Evolutionary conservation across 75 land plant species (phyloP).

Genomic region (Picea glauca): DNA sequence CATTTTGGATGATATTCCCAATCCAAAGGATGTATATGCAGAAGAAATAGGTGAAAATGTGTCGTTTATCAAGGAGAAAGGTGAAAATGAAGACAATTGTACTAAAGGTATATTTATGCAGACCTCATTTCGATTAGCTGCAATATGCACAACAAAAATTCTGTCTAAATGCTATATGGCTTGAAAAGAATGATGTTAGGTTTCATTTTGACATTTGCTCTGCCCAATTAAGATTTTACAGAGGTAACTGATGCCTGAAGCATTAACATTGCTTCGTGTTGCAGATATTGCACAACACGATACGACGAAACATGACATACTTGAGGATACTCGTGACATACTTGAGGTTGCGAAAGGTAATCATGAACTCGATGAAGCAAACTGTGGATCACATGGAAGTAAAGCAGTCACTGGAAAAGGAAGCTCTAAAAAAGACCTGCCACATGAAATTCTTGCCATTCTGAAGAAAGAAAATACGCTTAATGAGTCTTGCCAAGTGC

Average conservation of each 20-base stretch:
- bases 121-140: not conserved
- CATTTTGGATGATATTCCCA: not conserved
- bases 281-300: not conserved
- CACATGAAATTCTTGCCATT: not conserved
- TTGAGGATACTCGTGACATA: not conserved
- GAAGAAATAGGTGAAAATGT: not conserved
- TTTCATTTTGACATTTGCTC: not conserved
- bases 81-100: not conserved
- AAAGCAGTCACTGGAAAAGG: slow-evolving; percentile 4
- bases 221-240: not conserved
- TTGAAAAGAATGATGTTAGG: not conserved
- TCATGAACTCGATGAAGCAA: not conserved
- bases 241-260: not conserved
- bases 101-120: not conserved
- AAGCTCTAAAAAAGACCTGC: not conserved
- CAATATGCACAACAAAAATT: not conserved
- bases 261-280: not conserved
- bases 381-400: not conserved
- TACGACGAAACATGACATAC: not conserved
- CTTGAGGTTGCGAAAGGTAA: not conserved
- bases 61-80: not conserved
- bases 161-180: no score
- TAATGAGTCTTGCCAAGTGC: not conserved
- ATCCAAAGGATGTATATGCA: not conserved
- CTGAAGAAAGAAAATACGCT: slow-evolving; percentile 3